Base-by-base conservation (phyloP, 192 early-diverging fungal genomes). In the Entophlyctis helioformis region DNA sequence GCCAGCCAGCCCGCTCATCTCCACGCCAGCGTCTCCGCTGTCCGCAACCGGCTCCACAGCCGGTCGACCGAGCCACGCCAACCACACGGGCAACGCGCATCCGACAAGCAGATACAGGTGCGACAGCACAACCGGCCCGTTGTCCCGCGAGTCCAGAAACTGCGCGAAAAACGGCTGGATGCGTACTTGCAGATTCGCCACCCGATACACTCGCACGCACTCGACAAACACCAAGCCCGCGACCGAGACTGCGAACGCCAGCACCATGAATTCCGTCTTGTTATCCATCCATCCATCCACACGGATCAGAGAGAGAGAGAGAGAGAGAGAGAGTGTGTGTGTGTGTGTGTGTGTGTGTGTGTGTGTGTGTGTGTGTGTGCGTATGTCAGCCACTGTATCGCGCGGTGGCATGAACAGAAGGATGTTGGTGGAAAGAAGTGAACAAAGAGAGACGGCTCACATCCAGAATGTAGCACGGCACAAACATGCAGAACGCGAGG, bases 51-150 rank as follows among this genome's bases (percentile, higher is more conserved):
- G n/a, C 41, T 26, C 11, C 11, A 24, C 18, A 37, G 36, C 33
- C 18, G 21, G 27, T 19, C 31, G 23, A 24, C 31, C 8, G 41
- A 45, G 81, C 81, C 79, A 61, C 51, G 72, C 73, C 20, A 95
- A 60, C 89, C 89, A 98, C 21, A 96, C 81, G 0, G 91, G 85
- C 16, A 79, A 48, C 1, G 91, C 91, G 56, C 94, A 98, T 5
- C 94, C 94, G 19, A 88, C 26, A 8, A 98, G 56, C 16, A 98
- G 63, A 44, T 93, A 93, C 32, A 96, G 60, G 49, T 98, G 94
- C 24, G 85, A 82, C 2, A 94, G 59, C 6, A 98, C 83, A 23
- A 84, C 72, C 0, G 77, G 73, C 18, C 91, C 94, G 2, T 74
- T 57, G 47, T 98, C 94, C 10, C 86, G 76, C 31, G 69, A 59